Evolutionary conservation across 73 alveolate species (phyloP).

Genomic region (Uronychia binucleata): DNA sequence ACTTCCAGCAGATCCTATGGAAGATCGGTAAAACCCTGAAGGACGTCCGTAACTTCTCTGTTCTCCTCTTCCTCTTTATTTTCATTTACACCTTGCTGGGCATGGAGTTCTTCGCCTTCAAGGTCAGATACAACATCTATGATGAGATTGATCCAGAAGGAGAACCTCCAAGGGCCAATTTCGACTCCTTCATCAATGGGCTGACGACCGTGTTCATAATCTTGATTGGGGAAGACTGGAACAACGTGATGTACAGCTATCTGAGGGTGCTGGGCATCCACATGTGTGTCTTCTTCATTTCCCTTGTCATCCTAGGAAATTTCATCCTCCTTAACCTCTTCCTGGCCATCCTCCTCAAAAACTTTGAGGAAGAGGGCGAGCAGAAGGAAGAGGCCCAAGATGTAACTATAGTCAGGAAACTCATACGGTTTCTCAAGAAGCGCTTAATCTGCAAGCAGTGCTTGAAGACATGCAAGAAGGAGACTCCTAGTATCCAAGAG

Average conservation of each 20-base stretch:
- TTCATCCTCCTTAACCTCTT: conserved; percentile 40
- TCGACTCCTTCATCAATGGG: conserved; percentile 20
- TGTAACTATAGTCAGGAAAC: not conserved
- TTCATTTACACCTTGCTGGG: conserved; percentile 26
- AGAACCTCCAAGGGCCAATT: conserved; percentile 17
- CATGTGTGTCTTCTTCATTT: conserved; percentile 25
- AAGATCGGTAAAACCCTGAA: conserved; percentile 23
- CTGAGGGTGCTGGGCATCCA: conserved; percentile 24
- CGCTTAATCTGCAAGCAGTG: not conserved
- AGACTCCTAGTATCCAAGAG: not conserved
- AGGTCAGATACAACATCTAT: conserved; percentile 18
- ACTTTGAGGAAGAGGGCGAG: conserved; percentile 48
- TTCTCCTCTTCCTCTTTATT: conserved; percentile 16
- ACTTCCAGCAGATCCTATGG: conserved; percentile 17
- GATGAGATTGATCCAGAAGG: conserved; percentile 8
- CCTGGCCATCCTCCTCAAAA: conserved; percentile 58
- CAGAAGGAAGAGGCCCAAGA: not conserved
- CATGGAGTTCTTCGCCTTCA: conserved; percentile 45
- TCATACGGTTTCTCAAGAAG: not conserved
- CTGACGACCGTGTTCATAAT: conserved; percentile 26
- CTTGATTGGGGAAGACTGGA: conserved; percentile 29
- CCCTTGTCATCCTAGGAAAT: conserved; percentile 48
- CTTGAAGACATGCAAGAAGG: not conserved
- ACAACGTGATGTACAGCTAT: conserved; percentile 4
- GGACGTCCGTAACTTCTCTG: conserved; percentile 28